Evolutionary conservation across 495 filamentous ascomycete genomes (phyloP), one percentile per base, ranked within the genome.

Genomic region (Penicillium dipodomyicola): DNA sequence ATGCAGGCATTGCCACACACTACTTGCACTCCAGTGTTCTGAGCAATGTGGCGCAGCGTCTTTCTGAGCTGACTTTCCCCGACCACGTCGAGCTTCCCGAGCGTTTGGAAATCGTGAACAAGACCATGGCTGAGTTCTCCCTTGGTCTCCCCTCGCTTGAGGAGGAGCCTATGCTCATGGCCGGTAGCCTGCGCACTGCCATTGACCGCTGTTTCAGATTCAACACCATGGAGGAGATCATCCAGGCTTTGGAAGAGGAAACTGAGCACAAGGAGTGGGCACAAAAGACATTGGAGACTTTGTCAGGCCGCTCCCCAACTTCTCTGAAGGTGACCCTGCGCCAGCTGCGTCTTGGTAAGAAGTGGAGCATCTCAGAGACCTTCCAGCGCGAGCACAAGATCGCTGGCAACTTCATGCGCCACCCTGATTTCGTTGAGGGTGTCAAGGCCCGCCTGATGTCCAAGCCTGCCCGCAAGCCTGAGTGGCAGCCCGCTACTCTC

Each of bases 1-100:
- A 82, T 62, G 76, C 89, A 39, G 92, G 92, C 41, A 79, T 96
- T 59, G 93, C 93, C 52, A 96, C 93, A 12, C 93, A 97, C 77
- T 97, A 93, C 72, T 76, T 98, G 50, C 87, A 98, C 80, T 96
- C 92, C 15, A 89, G 89, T 37, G 84, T 84, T 59, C 79, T 98
- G 23, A 82, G 85, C 35, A 84, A 79, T 61, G 81, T 97, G 40
- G 92, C 96, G 64, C 79, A 84, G 15, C 90, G 94, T 56, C 84
- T 98, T 19, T 87, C 90, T 0, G 94, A 98, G 69, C 80, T 98
- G 61, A 82, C 84, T 20, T 97, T 97, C 81, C 79, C 80, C 50
- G 95, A 97, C 69, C 78, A 84, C 65, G 79, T 84, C 42, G 60
- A 65, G 40, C 75, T 88, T 41, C 60, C 74, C 25, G 72, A 86